Base-by-base conservation (phyloP, 2,329 filamentous ascomycete genomes). In the Epichloe elymi region DNA sequence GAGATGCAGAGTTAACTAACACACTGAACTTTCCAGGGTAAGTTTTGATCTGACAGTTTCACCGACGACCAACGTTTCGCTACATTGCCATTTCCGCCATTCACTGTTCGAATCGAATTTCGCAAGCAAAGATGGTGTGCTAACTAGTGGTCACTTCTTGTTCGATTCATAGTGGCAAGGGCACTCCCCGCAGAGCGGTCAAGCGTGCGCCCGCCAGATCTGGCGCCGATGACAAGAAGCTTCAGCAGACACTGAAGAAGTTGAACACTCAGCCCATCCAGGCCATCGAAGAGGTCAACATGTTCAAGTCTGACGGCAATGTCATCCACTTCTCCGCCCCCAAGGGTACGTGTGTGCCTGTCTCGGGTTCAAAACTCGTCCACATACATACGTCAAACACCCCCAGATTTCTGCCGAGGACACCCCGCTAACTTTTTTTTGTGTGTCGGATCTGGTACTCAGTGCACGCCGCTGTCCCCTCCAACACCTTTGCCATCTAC, bases 271-370 rank as follows among this genome's bases (percentile, higher is more conserved):
- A 98, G 82, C 93, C 93, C 66, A 97, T 98, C 74, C 90, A 95
- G 79, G 88, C 87, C 60, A 98, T 98, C 65, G 93, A 98, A 83
- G 93, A 98, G 80, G 93, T 98, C 72, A 98, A 98, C 85, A 98
- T 98, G 93, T 98, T 98, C 85, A 98, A 98, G 86, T 86, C 87
- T 70, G 93, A 98, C 70, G 93, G 93, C 73, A 98, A 98, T 73
- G 93, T 98, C 72, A 97, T 98, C 68, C 93, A 98, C 82, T 98
- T 98, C 71, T 86, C 88, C 65, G 88, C 88, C 67, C 93, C 93
- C 63, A 96, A 96, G 80, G 93, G 93, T 97, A 75, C 67, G 81
- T 76, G 81, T 76, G 81, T 76, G 33, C 33, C 33, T 11, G 23
- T 12, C 26, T 41, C 17, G 45, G 15, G 15, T 26, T 2, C n/a